Evolutionary conservation across 108 stramenopile genomes (phyloP).

Genomic region (Chaetoceros muelleri): DNA sequence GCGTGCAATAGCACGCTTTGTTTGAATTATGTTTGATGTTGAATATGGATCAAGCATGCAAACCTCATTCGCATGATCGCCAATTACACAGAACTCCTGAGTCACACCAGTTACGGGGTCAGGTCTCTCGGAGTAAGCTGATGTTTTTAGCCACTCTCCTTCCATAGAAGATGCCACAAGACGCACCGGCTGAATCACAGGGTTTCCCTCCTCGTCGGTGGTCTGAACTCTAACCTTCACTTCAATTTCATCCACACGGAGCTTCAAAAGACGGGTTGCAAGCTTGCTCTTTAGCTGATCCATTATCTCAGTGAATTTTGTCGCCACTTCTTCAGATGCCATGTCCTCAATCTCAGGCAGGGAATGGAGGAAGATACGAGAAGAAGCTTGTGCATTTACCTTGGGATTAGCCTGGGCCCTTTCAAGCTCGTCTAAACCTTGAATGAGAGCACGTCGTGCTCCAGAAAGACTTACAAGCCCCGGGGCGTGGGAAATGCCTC

Average conservation of each 20-base stretch:
- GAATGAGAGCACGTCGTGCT: constrained; percentile 63
- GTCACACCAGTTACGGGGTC: constrained; percentile 92
- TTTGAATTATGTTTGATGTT: constrained; percentile 80
- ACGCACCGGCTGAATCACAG: constrained; percentile 69
- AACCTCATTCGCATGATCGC: constrained; percentile 40
- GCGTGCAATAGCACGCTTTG: constrained; percentile 93
- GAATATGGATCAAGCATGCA: constrained; percentile 92
- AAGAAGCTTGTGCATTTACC: constrained; percentile 79
- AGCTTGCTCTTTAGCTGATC: constrained; percentile 68
- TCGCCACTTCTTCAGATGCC: constrained; percentile 57
- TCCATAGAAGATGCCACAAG: constrained; percentile 91
- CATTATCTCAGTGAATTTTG: constrained; percentile 52
- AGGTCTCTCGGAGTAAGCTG: constrained; percentile 85
- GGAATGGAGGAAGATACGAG: constrained; percentile 89
- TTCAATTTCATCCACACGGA: constrained; percentile 96
- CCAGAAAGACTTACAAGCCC: constrained; percentile 58
- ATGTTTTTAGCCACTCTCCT: constrained; percentile 89
- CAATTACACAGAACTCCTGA: constrained; percentile 80
- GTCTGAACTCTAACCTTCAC: constrained; percentile 78
- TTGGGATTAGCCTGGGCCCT: constrained; percentile 86
- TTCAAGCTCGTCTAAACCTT: constrained; percentile 94
- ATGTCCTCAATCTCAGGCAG: constrained; percentile 71
- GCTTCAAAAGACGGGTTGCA: constrained; percentile 85
- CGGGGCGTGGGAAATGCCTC: constrained; percentile 85
- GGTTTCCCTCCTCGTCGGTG: constrained; percentile 45